Percentiles rank a stretch among this genome's conserved stretches.
Conservation (phyloP, 139 green algal species). For the Pleodorina starrii region DNA sequence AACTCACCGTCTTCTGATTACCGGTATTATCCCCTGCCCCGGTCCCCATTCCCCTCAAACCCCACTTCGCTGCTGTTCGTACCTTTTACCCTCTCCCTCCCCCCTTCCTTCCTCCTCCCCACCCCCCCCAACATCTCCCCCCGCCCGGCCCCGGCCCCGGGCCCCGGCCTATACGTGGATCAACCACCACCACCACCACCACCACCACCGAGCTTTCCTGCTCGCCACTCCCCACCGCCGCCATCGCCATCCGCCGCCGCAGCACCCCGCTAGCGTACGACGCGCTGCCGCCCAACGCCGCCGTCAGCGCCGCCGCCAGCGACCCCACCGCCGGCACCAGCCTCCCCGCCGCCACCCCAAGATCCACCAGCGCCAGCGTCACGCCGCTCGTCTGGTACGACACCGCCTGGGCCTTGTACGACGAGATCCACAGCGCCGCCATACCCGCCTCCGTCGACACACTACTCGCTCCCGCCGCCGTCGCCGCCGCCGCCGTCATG, state of each 20-base stretch:
- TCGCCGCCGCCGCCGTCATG: neutral
- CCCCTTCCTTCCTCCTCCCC: neutral
- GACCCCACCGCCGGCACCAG: slow-evolving; percentile 1
- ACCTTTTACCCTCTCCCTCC: neutral
- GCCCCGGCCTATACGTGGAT: too few relatives aligned
- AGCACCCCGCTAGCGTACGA: slow-evolving; percentile 9
- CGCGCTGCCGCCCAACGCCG: neutral
- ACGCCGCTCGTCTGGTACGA: slow-evolving; percentile 21
- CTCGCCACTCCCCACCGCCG: slow-evolving; percentile 33
- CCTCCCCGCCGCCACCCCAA: neutral
- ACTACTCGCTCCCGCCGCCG: neutral
- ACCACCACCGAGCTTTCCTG: slow-evolving; percentile 52
- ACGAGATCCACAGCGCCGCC: neutral
- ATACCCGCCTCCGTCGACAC: neutral
- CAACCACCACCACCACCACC: too few relatives aligned
- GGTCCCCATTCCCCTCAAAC: neutral
- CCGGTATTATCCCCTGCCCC: too few relatives aligned
- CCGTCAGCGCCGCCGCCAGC: neutral
- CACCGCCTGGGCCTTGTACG: slow-evolving; percentile 36
- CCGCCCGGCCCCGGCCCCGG: too few relatives aligned
- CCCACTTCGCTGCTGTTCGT: too few relatives aligned
- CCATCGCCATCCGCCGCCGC: slow-evolving; percentile 39
- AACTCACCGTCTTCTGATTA: too few relatives aligned
- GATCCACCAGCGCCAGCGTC: slow-evolving; percentile 42
- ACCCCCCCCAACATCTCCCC: neutral